Evolutionary conservation across 139 green algal species (phyloP), one percentile per base, ranked within the genome.

Genomic region (Micractinium sp.): DNA sequence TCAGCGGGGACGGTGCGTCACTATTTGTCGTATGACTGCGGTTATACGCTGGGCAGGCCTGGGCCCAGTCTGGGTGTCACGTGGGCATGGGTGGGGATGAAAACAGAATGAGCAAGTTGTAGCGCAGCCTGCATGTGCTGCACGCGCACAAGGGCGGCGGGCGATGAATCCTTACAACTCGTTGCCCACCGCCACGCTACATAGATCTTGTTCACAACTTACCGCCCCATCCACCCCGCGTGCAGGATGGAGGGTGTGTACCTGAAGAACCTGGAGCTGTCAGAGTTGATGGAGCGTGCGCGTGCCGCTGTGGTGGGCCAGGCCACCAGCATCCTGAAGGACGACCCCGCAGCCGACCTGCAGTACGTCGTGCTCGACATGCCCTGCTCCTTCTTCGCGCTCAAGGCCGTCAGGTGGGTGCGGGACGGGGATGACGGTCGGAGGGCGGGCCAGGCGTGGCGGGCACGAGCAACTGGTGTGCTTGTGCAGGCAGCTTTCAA

Each of bases 321-420:
- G 33, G 86, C 86, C 2, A n/a, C 33, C 15, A 4, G 9, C 12
- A 38, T 91, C 12, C 79, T 91, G 47, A 69, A 67, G 35, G 82
- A 89, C 74, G 78, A 89, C 35, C 86, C 79, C 7, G 53, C 73
- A 19, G 78, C 81, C 0, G 87, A 88, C 33, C 86, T 94, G 84
- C 93, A 91, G 31, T 91, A 95, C 74, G 31, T 96, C 1, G 91
- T 95, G 19, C 87, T 96, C 38, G 94, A 96, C 91, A 79, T 96
- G 90, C 94, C 94, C 23, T 96, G 94, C 88, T 93, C 94, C 69
- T 96, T 96, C 91, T 93, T 96, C 74, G 90, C 89, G 76, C 87
- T 96, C 88, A 86, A 90, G 71, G 84, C 89, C 38, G 71, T 92
- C 76, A 92, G 87, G 85, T 90, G 39, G 39, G 41, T 33, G 36